Percentiles rank a stretch among this genome's conserved stretches.
These are phyloP conservation scores for Mimosa bimucronata DNA, from an alignment of 306 rosid genomes.

Conservation along the genomic window DNA sequence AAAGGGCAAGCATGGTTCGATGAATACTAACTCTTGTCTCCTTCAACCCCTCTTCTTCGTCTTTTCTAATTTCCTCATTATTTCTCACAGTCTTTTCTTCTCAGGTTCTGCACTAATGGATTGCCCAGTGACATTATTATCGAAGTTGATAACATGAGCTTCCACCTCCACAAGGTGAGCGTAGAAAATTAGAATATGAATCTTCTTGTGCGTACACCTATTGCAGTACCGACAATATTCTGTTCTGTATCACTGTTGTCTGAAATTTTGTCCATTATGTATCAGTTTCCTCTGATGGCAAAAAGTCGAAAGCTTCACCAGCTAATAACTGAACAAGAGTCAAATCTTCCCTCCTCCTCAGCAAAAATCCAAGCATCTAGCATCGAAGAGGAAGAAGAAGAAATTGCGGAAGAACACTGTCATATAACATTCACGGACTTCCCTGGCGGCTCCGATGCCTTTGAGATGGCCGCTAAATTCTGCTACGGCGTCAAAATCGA, in stretches of 20 bases:
- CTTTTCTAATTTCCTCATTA: background rate
- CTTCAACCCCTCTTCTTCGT: background rate
- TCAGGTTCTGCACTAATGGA: slow-evolving; percentile 78
- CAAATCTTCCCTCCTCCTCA: slow-evolving; percentile 39
- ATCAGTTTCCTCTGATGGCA: slow-evolving; percentile 74
- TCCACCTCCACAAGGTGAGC: slow-evolving; percentile 75
- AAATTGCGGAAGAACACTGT: slow-evolving; percentile 55
- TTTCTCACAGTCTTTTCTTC: slow-evolving; percentile 1
- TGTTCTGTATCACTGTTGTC: background rate
- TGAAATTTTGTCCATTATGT: background rate
- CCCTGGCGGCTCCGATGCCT: slow-evolving; percentile 69
- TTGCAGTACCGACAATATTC: background rate
- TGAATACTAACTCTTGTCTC: background rate
- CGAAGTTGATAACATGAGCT: slow-evolving; percentile 65
- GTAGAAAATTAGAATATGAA: background rate
- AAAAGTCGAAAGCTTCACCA: slow-evolving; percentile 59
- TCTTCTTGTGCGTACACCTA: background rate
- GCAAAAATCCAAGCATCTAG: slow-evolving; percentile 16
- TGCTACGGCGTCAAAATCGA: slow-evolving; percentile 77
- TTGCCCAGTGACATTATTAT: slow-evolving; percentile 72
- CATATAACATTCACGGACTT: slow-evolving; percentile 51
- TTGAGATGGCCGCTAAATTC: slow-evolving; percentile 73
- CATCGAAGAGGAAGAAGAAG: slow-evolving; percentile 37
- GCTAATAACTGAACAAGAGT: slow-evolving; percentile 59
- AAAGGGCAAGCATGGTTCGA: slow-evolving; percentile 78